Percentiles rank a stretch among this genome's conserved stretches.
Conservation (phyloP, 306 rosid genomes). For the Vachellia pachyceras region DNA sequence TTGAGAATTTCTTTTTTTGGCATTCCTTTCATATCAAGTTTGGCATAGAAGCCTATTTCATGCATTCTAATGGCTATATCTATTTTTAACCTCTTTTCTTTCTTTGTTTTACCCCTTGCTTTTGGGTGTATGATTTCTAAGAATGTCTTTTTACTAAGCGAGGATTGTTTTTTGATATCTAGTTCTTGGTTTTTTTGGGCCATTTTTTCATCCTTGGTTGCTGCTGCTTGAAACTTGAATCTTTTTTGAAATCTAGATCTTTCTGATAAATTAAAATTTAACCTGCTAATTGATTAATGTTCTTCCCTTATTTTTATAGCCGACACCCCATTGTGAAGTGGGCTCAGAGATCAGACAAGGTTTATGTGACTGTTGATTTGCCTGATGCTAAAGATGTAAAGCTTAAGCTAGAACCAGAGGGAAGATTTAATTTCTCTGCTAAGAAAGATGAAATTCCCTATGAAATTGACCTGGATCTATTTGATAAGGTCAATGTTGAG, state of each 20-base stretch:
- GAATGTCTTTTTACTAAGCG: neutral
- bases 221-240: neutral
- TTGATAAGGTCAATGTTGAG: conserved; percentile 53
- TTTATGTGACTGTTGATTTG: conserved; percentile 54
- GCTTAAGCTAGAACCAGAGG: conserved; percentile 62
- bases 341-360: conserved; percentile 57
- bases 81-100: neutral
- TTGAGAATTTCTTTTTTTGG: too few species aligned
- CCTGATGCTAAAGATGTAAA: conserved; percentile 60
- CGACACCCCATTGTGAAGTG: conserved; percentile 60
- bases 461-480: conserved; percentile 53
- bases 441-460: conserved; percentile 46
- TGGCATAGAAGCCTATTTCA: neutral
- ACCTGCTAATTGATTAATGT: neutral
- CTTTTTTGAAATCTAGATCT: neutral
- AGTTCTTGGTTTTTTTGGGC: neutral
- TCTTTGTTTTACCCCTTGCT: neutral
- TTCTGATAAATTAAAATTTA: neutral
- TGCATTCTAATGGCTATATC: neutral
- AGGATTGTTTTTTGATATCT: neutral
- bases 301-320: conserved; percentile 32
- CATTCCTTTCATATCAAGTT: neutral
- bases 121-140: neutral
- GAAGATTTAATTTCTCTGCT: conserved; percentile 54
- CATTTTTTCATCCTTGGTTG: neutral